Base-by-base conservation (phyloP, 1,284 basidiomycete genomes). In the Leccinum ambiguum region DNA sequence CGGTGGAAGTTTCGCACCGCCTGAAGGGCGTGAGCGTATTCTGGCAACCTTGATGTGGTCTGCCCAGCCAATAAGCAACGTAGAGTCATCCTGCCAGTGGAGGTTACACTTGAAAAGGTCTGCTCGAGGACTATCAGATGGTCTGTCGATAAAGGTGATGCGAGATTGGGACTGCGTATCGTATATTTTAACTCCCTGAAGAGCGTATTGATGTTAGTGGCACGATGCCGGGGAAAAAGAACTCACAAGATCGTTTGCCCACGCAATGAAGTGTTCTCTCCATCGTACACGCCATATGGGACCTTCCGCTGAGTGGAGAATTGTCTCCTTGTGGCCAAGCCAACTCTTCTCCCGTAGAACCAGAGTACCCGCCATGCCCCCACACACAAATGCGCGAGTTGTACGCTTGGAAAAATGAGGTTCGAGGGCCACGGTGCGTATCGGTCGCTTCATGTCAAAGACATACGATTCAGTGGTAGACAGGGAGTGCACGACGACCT, bases 31-130 rank as follows among this genome's bases (percentile, higher is more conserved):
- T 0, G 85, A 82, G 4, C 92, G 87, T 63, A 96, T 85, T 10
- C 92, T 87, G 11, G 92, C 94, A 13, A 98, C 88, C 76, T 96
- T 97, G 82, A 99, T 94, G 67, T 91, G 84, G 75, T 97, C 93
- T 3, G 95, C 97, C 96, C 97, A 99, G 1, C 89, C 93, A 64
- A 98, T 92, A 58, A 99, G 83, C 2, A 99, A 84, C 0, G 95
- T 96, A 2, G 86, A 85, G 70, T 95, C 91, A 73, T 97, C 94
- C 75, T 95, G 92, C 96, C 96, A 99, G 68, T 89, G 81, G 0
- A 99, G 83, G 0, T 87, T 91, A 73, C 93, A 97, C 72, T 95
- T 94, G 84, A 96, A 98, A 11, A 98, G 81, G 73, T 98, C 97
- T 0, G 95, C 90, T 48, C 97, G 86, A 1, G 96, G 95, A 65